Base-by-base conservation (phyloP, 2,329 filamentous ascomycete genomes). In the Monilinia aucupariae region DNA sequence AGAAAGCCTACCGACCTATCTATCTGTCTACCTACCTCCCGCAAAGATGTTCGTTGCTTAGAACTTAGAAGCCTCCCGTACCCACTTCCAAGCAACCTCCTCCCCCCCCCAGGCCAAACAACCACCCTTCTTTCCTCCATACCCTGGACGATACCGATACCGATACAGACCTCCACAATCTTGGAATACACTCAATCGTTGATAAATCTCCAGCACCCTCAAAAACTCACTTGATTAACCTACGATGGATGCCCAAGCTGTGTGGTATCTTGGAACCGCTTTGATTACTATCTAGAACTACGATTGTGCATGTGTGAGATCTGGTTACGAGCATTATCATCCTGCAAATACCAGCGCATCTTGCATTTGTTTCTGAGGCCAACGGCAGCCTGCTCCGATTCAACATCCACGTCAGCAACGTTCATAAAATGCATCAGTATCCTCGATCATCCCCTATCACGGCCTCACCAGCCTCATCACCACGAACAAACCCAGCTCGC, bases 341-440 rank as follows among this genome's bases (percentile, higher is more conserved):
- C 59, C 63, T 67, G 66, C 68, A 65, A 61, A 65, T 64, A 64
- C 56, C 53, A 63, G 64, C 59, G 51, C 53, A 52, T 64, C 64
- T 49, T 64, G 53, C 60, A 62, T 58, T 54, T 37, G 64, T 64
- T 55, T 63, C 64, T 55, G 62, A 59, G 56, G 67, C 15, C 63
- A 61, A 68, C 67, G 68, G 66, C 67, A 68, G 66, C 66, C 66
- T 65, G 50, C 62, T 66, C 55, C 58, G 52, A 64, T 58, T 68
- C 64, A 61, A 64, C 65, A 58, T 64, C 41, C 37, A 53, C 45
- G 64, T 64, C 61, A 65, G 61, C 55, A 60, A 52, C 63, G 63
- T 43, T 43, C 54, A 66, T 64, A 80, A 74, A 71, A 97, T 97
- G 92, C 92, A 97, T 84, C 92, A 96, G 78, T 90, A 92, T 78